Percentiles rank a stretch among this genome's conserved stretches.
Conservation (phyloP, 2,329 filamentous ascomycete species). For the Fusarium scirpi region DNA sequence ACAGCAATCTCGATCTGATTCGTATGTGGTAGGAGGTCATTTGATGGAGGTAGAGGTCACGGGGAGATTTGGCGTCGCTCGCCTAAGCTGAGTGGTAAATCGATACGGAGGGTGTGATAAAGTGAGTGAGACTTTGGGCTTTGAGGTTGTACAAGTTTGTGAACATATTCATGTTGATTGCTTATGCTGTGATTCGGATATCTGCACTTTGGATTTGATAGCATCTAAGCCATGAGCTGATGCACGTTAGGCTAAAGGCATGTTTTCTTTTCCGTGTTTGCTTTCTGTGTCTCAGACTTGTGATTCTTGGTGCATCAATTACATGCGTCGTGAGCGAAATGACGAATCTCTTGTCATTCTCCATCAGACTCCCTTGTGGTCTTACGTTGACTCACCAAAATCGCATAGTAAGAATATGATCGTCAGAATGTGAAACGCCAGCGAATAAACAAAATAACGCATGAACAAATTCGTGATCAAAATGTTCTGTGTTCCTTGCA, state of each 20-base stretch:
- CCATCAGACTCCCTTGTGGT: constrained; percentile 7
- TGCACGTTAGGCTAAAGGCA: background rate
- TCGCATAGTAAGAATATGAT: constrained; percentile 4
- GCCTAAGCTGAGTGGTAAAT: constrained; percentile 24
- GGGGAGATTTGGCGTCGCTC: constrained; percentile 10
- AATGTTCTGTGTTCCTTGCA: constrained; percentile 21
- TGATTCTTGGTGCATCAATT: background rate
- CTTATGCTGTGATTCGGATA: constrained; percentile 6
- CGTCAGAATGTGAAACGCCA: constrained; percentile 12
- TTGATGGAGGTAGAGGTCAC: constrained; percentile 37
- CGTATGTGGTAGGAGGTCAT: constrained; percentile 29
- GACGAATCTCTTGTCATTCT: constrained; percentile 25
- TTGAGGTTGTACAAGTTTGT: constrained; percentile 24
- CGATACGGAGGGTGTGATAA: constrained; percentile 4
- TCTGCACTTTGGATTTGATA: constrained; percentile 18
- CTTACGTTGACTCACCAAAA: constrained; percentile 8
- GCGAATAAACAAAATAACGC: constrained; percentile 16
- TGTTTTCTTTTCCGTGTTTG: constrained; percentile 4
- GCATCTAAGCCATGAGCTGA: constrained; percentile 7
- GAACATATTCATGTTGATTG: background rate
- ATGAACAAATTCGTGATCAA: constrained; percentile 18
- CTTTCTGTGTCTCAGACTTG: background rate
- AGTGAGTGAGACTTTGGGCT: constrained; percentile 11
- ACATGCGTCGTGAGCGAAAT: constrained; percentile 4
- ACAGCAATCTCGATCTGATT: constrained; percentile 27